phyloP scores from a whole-genome alignment of 2,329 filamentous ascomycete species.

The Xylogone sp. region DNA sequence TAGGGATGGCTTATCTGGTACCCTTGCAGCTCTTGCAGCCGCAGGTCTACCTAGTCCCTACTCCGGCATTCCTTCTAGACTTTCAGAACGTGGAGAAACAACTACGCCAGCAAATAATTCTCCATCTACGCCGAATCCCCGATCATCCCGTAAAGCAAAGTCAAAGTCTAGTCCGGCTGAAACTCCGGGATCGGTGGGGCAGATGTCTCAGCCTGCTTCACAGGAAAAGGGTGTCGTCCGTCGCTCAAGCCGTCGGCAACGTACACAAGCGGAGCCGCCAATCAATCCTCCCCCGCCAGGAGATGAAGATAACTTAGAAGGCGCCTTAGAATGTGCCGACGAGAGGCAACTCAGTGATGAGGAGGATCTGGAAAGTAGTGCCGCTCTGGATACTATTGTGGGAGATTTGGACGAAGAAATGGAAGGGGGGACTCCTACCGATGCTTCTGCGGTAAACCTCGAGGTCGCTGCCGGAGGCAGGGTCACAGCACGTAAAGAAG shows the following conservation, averaged over 20 bases:
- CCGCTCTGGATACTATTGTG: constrained; percentile 80
- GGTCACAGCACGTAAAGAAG: constrained; percentile 86
- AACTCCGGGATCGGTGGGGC: constrained; percentile 37
- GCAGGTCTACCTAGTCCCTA: constrained; percentile 55
- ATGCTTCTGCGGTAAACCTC: constrained; percentile 85
- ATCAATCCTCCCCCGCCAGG: constrained; percentile 49
- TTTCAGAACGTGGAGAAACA: constrained; percentile 23
- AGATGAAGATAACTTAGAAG: constrained; percentile 59
- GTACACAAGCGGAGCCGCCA: constrained; percentile 48
- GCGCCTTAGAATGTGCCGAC: constrained; percentile 86
- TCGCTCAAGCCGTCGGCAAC: constrained; percentile 60
- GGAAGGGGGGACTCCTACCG: constrained; percentile 63
- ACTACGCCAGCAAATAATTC: constrained; percentile 31
- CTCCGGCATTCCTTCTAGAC: constrained; percentile 25
- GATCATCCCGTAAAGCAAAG: constrained; percentile 32
- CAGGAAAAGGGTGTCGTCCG: constrained; percentile 57
- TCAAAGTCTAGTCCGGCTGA: constrained; percentile 39
- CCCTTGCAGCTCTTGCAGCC: constrained; percentile 74
- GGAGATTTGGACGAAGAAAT: constrained; percentile 86
- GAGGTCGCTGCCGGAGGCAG: constrained; percentile 84
- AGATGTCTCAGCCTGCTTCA: constrained; percentile 37
- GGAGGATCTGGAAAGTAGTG: constrained; percentile 61
- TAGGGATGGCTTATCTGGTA: constrained; percentile 59
- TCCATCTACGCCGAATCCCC: constrained; percentile 32
- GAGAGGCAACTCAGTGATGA: constrained; percentile 80